Evolutionary conservation across 805 yeast species (phyloP), one percentile per base, ranked within the genome.

Genomic region (Lachancea thermotolerans): DNA sequence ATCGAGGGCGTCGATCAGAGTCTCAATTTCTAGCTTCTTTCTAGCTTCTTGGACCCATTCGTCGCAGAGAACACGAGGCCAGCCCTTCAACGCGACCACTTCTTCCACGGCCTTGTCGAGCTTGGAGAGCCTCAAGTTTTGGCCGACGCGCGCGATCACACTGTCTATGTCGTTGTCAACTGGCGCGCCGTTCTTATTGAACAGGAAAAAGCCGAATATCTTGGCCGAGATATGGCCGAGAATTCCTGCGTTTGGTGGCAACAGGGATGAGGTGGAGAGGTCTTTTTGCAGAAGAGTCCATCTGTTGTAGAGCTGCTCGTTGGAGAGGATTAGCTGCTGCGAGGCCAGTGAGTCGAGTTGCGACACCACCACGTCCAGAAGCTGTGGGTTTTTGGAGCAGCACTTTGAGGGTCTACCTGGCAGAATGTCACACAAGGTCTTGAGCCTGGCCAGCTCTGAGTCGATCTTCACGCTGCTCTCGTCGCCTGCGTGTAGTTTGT

Each of bases 191-290:
- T 77, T 71, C 62, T 89, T 93, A 27, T 84, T 73, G 57, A 87
- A 74, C 57, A 91, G 74, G 49, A 90, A 73, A 55, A 76, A 78
- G 31, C 95, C 83, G 61, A 90, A 85, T 8, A 88, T 45, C 53
- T 75, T 72, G 14, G 98, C 90, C 6, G 95, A 76, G 36, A 89
- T 64, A 66, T 93, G 96, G 28, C 96, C 98, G 56, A 91, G 77
- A 44, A 93, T 76, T 59, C 99, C 99, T 21, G 99, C 95, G 59
- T 91, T 86, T 55, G 95, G 95, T 45, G 98, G 97, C 50, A 90
- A 77, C 55, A 93, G 70, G 4, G 96, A 81, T 7, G 95, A 90
- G 28, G 88, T 79, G 65, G 95, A 82, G 60, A 93, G 78, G 68
- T 91, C 95, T 12, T 95, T 93, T 17, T 76, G 81, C 48, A 93